These are phyloP conservation scores for Hypholoma fasciculare DNA, from an alignment of 768 basidiomycete genomes.

Conservation along the genomic window DNA sequence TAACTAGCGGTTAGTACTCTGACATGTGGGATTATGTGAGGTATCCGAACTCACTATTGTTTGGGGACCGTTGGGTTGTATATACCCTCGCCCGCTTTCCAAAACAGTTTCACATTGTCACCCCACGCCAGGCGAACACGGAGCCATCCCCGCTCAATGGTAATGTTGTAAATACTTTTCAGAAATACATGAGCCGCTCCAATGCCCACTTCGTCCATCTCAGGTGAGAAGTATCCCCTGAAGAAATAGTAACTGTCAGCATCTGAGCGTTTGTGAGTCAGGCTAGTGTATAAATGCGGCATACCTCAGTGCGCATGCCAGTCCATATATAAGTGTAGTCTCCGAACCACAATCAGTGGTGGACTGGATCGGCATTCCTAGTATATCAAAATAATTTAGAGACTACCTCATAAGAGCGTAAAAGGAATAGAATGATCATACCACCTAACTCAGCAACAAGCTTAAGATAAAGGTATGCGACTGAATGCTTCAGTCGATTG, in stretches of 20 bases:
- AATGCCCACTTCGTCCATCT: conserved; percentile 18
- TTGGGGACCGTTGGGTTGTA: conserved; percentile 22
- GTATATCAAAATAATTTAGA: not conserved
- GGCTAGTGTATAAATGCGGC: not conserved
- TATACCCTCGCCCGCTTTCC: conserved; percentile 19
- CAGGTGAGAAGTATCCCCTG: conserved; percentile 27
- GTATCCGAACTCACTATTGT: conserved; percentile 26
- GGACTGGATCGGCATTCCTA: conserved; percentile 34
- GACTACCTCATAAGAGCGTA: not conserved
- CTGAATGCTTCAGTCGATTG: conserved; percentile 27
- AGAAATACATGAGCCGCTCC: conserved; percentile 30
- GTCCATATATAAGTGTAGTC: conserved; percentile 30
- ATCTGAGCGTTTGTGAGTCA: not conserved
- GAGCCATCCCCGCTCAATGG: conserved; percentile 35
- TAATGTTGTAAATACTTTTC: conserved; percentile 32
- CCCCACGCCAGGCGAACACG: conserved; percentile 29
- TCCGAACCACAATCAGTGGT: conserved; percentile 37
- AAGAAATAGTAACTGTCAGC: not conserved
- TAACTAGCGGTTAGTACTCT: not conserved
- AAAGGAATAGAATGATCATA: conserved; percentile 6
- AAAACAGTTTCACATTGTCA: conserved; percentile 24
- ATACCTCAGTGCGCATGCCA: conserved; percentile 30
- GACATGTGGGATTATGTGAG: not conserved
- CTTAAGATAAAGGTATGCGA: conserved; percentile 32
- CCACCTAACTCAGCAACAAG: conserved; percentile 29